phyloP scores from a whole-genome alignment of 371 early-diverging fungal genomes.

The Lichtheimia ornata region DNA sequence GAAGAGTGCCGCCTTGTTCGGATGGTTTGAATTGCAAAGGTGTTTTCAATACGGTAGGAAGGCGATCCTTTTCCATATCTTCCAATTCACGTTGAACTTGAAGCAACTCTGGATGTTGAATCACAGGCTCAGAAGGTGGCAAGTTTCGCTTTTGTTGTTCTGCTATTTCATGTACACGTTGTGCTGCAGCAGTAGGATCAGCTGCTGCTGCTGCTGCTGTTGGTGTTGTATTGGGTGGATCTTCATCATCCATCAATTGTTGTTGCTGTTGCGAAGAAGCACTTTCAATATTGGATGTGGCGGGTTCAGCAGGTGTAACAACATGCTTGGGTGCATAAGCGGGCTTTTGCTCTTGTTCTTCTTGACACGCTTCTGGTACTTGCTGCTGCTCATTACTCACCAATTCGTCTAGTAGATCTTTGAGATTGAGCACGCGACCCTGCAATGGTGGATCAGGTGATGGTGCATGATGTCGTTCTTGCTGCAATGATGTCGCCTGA shows the following conservation, averaged over 20 bases:
- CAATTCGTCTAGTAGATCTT: conserved; percentile 17
- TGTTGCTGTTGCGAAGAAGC: background rate
- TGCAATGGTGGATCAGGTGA: conserved; percentile 8
- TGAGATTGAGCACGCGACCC: conserved; percentile 12
- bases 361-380: background rate
- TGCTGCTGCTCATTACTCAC: conserved; percentile 4
- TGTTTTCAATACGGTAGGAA: conserved; percentile 16
- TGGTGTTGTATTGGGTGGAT: background rate
- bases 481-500: background rate
- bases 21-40: conserved; percentile 25
- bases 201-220: background rate
- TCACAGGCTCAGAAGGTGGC: conserved; percentile 10
- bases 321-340: conserved; percentile 9
- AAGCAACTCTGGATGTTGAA: conserved; percentile 12
- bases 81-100: conserved; percentile 29
- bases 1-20: conserved; percentile 8
- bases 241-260: background rate
- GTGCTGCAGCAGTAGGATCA: background rate
- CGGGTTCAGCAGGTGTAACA: conserved; percentile 13
- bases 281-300: background rate
- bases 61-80: conserved; percentile 21
- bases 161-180: conserved; percentile 12
- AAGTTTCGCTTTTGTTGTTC: conserved; percentile 12
- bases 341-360: background rate
- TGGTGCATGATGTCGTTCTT: background rate